Conservation (phyloP, 2,329 filamentous ascomycete genomes). For the Aspergillus candidus region DNA sequence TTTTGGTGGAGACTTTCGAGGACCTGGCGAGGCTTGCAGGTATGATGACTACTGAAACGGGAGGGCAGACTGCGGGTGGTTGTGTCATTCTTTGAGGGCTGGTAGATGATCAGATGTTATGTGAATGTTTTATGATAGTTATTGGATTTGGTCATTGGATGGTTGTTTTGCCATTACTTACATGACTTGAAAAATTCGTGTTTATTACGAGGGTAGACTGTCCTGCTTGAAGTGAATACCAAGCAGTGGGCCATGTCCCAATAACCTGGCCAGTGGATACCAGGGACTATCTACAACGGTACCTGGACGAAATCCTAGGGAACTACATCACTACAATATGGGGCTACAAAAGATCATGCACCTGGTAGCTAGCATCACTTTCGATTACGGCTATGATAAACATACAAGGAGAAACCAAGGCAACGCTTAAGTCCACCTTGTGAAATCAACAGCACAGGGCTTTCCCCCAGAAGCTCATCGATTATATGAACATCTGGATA, state of each 20-base stretch:
- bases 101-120: neutral
- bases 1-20: slow-evolving; percentile 55
- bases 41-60: slow-evolving; percentile 51
- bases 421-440: slow-evolving; percentile 86
- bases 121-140: slow-evolving; percentile 6
- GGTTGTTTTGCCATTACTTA: neutral
- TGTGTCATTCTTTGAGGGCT: slow-evolving; percentile 37
- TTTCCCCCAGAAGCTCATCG: slow-evolving; percentile 68
- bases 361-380: slow-evolving; percentile 30
- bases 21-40: slow-evolving; percentile 54
- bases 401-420: slow-evolving; percentile 50
- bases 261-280: too few relatives aligned
- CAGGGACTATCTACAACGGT: too few relatives aligned
- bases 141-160: slow-evolving; percentile 3
- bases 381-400: slow-evolving; percentile 33
- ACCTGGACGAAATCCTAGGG: too few relatives aligned
- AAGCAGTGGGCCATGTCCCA: too few relatives aligned
- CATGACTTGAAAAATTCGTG: too few relatives aligned
- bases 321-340: neutral
- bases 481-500: slow-evolving; percentile 56
- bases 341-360: slow-evolving; percentile 9
- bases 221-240: too few relatives aligned
- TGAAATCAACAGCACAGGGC: slow-evolving; percentile 79
- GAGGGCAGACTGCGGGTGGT: slow-evolving; percentile 43
- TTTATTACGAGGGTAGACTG: too few relatives aligned